Conservation (phyloP, 129 eudicot genomes). For the Solidago caesia region DNA sequence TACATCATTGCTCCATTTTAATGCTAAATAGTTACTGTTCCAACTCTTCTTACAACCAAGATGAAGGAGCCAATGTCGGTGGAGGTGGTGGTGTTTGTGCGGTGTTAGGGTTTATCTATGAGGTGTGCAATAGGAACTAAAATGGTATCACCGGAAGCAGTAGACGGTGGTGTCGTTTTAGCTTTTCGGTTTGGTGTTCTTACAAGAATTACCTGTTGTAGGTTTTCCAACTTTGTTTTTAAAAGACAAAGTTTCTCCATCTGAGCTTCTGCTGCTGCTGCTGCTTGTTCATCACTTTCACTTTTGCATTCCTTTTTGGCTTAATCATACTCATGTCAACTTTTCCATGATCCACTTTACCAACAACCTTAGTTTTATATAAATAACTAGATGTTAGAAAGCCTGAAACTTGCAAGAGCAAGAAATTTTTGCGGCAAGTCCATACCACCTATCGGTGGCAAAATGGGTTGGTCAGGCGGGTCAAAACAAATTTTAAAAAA, state of each 20-base stretch:
- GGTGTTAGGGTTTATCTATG: constrained; percentile 59
- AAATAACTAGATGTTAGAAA: constrained; percentile 2
- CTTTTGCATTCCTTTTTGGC: constrained; percentile 44
- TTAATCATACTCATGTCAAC: constrained; percentile 46
- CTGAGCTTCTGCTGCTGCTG: constrained; percentile 49
- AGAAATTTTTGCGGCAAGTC: neutral
- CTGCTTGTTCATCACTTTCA: constrained; percentile 22
- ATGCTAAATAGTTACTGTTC: constrained; percentile 6
- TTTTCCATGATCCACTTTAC: constrained; percentile 41
- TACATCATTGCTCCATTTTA: constrained; percentile 3
- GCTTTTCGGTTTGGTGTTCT: constrained; percentile 45
- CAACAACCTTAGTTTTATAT: constrained; percentile 22
- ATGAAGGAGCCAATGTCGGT: neutral
- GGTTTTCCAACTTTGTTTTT: constrained; percentile 49
- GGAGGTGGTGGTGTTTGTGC: constrained; percentile 8
- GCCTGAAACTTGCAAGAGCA: neutral
- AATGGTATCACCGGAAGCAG: constrained; percentile 30
- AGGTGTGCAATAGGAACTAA: constrained; percentile 78
- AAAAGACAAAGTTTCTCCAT: constrained; percentile 68
- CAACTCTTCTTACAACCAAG: constrained; percentile 22
- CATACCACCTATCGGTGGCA: neutral
- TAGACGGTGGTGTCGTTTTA: constrained; percentile 20
- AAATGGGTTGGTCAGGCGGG: too few species aligned
- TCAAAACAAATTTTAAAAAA: too few species aligned
- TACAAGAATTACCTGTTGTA: constrained; percentile 46